These are phyloP conservation scores for Euphorbia peplus DNA, from an alignment of 345 rosid genomes.

Conservation along the genomic window DNA sequence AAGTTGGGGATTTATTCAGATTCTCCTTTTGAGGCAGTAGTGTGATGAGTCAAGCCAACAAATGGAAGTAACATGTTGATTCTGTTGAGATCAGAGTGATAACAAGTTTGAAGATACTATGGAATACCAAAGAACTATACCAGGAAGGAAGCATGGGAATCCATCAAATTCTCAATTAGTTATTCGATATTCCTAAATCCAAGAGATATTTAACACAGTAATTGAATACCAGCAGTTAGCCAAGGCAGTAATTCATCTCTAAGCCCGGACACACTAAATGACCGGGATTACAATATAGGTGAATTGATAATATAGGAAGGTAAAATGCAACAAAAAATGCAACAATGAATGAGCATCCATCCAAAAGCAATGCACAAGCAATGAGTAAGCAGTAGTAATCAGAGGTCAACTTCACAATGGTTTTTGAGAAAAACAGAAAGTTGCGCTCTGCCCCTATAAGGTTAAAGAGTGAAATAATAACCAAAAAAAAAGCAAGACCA, in stretches of 20 bases:
- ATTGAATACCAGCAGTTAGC: conserved; percentile 1
- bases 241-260: background rate
- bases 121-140: background rate
- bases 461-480: background rate
- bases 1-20: background rate
- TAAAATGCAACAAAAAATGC: background rate
- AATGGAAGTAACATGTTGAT: background rate
- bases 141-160: background rate
- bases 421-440: background rate
- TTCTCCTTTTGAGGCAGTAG: background rate
- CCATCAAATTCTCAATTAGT: no score
- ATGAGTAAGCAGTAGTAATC: background rate
- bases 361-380: background rate
- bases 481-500: background rate
- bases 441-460: background rate
- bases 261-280: background rate
- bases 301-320: background rate
- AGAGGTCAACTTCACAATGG: background rate
- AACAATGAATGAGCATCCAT: background rate
- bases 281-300: background rate
- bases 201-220: background rate
- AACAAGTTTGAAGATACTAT: background rate
- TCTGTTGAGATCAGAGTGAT: no score
- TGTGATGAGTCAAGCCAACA: background rate
- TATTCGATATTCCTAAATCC: background rate